Evolutionary conservation across 768 basidiomycete genomes (phyloP), one percentile per base, ranked within the genome.

Genomic region (Rhodotorula babjevae): DNA sequence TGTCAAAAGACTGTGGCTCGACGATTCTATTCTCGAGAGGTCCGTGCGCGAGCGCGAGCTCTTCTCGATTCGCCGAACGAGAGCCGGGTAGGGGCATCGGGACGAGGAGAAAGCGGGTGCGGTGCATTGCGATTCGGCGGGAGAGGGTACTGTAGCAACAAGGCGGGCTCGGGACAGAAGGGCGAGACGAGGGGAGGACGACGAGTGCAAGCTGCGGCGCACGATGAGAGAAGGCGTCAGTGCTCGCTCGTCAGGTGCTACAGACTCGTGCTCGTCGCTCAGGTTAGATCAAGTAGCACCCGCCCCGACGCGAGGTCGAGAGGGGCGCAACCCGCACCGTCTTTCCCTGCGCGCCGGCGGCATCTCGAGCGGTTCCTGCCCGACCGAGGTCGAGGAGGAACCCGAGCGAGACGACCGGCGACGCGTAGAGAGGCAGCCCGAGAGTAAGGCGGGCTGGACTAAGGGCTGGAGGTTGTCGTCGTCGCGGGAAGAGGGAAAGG

Each of bases 261-360:
- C 25, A 27, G 2, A 25, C 15, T 52, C 27, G 9, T 55, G 6
- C 12, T 29, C 14, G 15, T 27, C 68, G 69, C 73, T 74, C 73
- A 70, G 66, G 49, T 74, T 67, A 70, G 73, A 74, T 74, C 73
- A 74, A 74, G 73, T 74, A 64, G 25, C 57, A 12, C 44, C 14
- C 44, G 44, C 61, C 65, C 29, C 36, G n/a, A n/a, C 2, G 52
- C 31, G 25, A 40, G 19, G 12, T 18, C 59, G 15, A 16, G 11
- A 1, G 27, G 12, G 10, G 33, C 33, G 33, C 57, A 27, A 27
- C 52, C 46, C 59, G 21, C 49, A 44, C 29, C 61, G 29, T 52
- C 56, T 27, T 19, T 18, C 19, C 36, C 15, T 14, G 0, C 46
- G 12, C 19, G 23, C 44, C 44, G 21, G 42, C 15, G 42, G 19